Evolutionary conservation across 805 yeast genomes (phyloP), one percentile per base, ranked within the genome.

Genomic region (Candida vartiovaarae): DNA sequence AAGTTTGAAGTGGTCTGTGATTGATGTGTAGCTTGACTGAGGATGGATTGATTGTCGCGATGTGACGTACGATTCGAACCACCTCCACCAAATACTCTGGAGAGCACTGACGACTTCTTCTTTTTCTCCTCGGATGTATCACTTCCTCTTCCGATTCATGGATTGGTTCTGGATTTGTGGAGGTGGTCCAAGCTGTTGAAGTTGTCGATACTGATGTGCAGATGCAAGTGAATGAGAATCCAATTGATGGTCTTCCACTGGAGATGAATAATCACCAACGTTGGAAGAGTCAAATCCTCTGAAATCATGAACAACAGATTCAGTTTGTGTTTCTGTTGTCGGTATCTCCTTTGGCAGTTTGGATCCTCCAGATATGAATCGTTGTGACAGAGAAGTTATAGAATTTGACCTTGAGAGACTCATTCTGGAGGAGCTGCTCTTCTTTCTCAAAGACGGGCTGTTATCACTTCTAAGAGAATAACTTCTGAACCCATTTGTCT

Each of bases 401-500:
- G 52, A 49, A 36, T 35, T 49, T n/a, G 52, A 41, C 36, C 52
- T 43, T 8, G 52, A 43, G 6, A n/a, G 24, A 25, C 34, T 35
- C 32, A 37, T 11, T 24, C 29, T 38, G 6, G 45, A 42, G 0
- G 44, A 34, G 25, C 10, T 27, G 30, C 36, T 41, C 20, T 24
- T 37, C 23, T 26, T 39, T 25, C 31, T 32, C 25, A 15, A 25
- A 4, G 38, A 26, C 33, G 6, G 11, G 20, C 29, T 29, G 25
- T 42, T 42, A 8, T 45, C 49, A 1, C 42, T 50, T 42, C 55
- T 47, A 24, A 54, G 30, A 3, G 56, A 52, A 32, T 52, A 44
- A 3, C 46, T 48, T 29, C 44, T 52, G 41, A 52, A 52, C 2
- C 50, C 52, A 15, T 43, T 44, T 8, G 34, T 33, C 32, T 42